Conservation (phyloP, 345 rosid genomes). For the Salix caprea region DNA sequence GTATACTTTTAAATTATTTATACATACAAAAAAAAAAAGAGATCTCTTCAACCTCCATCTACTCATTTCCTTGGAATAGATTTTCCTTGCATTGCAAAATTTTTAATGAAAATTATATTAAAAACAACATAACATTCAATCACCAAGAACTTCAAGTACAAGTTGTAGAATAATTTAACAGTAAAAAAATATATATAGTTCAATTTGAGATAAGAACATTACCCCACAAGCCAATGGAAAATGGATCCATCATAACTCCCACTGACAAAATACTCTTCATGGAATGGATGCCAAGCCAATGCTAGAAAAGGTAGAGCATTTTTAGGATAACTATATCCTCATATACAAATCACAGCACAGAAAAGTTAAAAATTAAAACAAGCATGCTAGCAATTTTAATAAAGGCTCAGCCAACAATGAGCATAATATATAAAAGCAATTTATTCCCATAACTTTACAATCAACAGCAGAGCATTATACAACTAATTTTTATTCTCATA, state of each 20-base stretch:
- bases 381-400: neutral
- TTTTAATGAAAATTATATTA: neutral
- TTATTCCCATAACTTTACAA: neutral
- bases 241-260: conserved; percentile 92
- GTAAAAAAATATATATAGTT: neutral
- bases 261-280: conserved; percentile 97
- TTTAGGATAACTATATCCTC: neutral
- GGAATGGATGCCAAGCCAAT: conserved; percentile 98
- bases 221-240: conserved; percentile 98
- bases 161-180: neutral
- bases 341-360: neutral
- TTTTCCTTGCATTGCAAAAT: neutral
- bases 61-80: neutral
- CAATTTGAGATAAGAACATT: conserved; percentile 12
- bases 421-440: neutral
- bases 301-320: conserved; percentile 36
- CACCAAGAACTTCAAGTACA: neutral
- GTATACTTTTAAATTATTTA: neutral
- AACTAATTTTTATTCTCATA: neutral
- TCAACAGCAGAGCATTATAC: neutral
- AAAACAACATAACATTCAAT: neutral
- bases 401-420: neutral
- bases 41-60: neutral
- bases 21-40: neutral
- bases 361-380: neutral